Evolutionary conservation across 2,329 filamentous ascomycete species (phyloP), one percentile per base, ranked within the genome.

Genomic region (Domatiomyces catenatus): DNA sequence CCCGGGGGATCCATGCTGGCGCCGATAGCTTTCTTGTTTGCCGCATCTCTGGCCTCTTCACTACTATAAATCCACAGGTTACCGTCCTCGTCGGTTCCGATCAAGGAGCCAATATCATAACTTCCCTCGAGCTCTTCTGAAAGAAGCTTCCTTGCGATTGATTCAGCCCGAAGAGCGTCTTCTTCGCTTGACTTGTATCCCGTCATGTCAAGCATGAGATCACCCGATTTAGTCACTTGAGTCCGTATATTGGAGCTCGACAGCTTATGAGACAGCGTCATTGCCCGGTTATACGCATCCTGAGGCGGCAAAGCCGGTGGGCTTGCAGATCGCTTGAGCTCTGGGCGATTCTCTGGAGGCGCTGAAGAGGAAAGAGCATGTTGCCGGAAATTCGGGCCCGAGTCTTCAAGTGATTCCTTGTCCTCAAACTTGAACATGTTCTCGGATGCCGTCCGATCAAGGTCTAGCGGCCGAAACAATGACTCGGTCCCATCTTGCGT

Each of bases 21-120:
- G 53, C 80, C 63, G 1, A 70, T 68, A 2, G 74, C 72, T 59
- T 75, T 73, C 39, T 83, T 81, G 70, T 83, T 83, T 28, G 90
- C 90, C 5, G 85, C 84, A 60, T 92, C 84, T 63, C 95, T 96
- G 20, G 92, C 88, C 62, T 94, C 89, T 66, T 96, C 89, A 60
- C 89, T 96, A 68, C 88, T 92, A 70, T 98, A 98, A 58, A 98
- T 96, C 90, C 92, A 96, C n/a, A 98, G 74, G 61, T 98, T 98
- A 5, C 92, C 92, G 53, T 92, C 81, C 62, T 94, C 88, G 63
- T 98, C 92, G 44, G 92, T 90, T 10, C 89, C 92, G 60, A 98
- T 94, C 26, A 98, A 74, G 1, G 90, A 84, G 5, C 92, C 92
- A 60, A 98, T 94, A 63, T 98, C 92, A 65, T 95, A 95, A 63